Conservation (phyloP, 106 monocot genomes). For the Acorus calamus region DNA sequence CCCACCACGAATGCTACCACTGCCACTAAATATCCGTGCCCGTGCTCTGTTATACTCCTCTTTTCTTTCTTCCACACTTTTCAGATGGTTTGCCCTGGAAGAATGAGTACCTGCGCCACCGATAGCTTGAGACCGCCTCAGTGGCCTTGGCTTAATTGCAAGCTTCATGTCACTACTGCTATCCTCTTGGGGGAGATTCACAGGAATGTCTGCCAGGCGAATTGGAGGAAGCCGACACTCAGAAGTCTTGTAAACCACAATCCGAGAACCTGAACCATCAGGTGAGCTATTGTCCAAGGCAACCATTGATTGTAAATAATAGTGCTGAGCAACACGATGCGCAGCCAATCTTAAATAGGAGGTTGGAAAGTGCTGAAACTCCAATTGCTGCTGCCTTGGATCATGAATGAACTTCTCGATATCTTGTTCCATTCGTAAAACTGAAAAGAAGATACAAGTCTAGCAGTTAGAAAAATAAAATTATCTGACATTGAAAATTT, state of each 20-base stretch:
- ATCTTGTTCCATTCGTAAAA: constrained; percentile 95
- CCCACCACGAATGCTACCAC: not conserved
- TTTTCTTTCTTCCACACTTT: constrained; percentile 94
- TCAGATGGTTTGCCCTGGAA: constrained; percentile 41
- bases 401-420: constrained; percentile 69
- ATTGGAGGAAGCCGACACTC: constrained; percentile 47
- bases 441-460: constrained; percentile 14
- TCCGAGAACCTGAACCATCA: constrained; percentile 75
- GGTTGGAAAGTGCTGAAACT: constrained; percentile 69
- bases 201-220: constrained; percentile 80
- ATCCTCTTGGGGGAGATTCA: constrained; percentile 67
- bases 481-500: too few species aligned
- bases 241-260: constrained; percentile 58
- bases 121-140: constrained; percentile 29
- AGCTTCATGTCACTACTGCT: constrained; percentile 43
- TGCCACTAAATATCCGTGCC: constrained; percentile 83
- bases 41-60: constrained; percentile 92
- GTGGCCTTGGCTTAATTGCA: constrained; percentile 84
- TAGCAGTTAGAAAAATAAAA: not conserved
- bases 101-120: constrained; percentile 10
- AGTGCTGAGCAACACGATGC: constrained; percentile 88
- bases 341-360: constrained; percentile 92
- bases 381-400: constrained; percentile 60
- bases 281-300: constrained; percentile 50
- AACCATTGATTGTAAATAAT: constrained; percentile 73